phyloP scores from a whole-genome alignment of 225 moss, liverwort and hornwort species.

The Straminergon stramineum region DNA sequence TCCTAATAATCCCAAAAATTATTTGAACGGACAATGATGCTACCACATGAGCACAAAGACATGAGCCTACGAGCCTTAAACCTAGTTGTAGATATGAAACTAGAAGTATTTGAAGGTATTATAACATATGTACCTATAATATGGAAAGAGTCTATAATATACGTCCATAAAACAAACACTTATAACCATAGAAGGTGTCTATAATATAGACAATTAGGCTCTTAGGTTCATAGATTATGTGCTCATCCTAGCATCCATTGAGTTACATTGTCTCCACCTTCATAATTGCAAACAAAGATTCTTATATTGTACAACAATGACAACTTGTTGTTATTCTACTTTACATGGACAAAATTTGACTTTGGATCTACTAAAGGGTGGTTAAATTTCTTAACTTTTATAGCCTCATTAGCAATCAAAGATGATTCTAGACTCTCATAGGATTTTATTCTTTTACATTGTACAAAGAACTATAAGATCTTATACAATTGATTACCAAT shows the following conservation, averaged over 20 bases:
- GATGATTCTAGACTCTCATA: background rate
- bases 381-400: background rate
- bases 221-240: too few species aligned
- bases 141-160: too few species aligned
- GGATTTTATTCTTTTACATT: background rate
- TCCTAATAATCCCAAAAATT: background rate
- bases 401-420: background rate
- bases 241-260: fast-evolving
- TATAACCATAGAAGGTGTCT: too few species aligned
- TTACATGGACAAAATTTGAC: background rate
- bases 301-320: background rate
- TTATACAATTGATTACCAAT: background rate
- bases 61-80: too few species aligned
- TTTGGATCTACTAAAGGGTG: background rate
- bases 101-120: too few species aligned
- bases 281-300: background rate
- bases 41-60: too few species aligned
- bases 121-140: too few species aligned
- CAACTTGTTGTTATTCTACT: background rate
- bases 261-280: background rate
- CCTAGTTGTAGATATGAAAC: too few species aligned
- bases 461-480: background rate
- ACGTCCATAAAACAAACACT: too few species aligned
- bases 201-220: too few species aligned
- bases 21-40: background rate